Evolutionary conservation across 2,329 filamentous ascomycete genomes (phyloP), one percentile per base, ranked within the genome.

Genomic region (Colletotrichum euphorbiae): DNA sequence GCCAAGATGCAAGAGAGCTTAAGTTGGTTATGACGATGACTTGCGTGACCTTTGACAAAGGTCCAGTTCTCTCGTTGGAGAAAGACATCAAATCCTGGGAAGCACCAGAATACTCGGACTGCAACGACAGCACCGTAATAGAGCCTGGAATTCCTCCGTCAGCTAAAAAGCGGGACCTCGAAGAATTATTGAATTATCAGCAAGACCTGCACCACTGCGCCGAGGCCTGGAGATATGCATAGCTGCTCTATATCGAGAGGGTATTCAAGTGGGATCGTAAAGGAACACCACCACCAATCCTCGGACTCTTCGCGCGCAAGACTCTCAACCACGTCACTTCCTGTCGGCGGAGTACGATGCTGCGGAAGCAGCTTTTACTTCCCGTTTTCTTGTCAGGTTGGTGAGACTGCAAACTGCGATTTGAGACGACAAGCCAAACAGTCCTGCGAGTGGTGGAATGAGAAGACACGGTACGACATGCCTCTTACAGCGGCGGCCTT

Each of bases 361-460:
- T 76, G 0, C 77, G 79, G 64, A 80, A 80, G 57, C 78, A 80
- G 48, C 70, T 80, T 0, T 73, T 80, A 3, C 71, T 80, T 1
- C 78, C 78, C 0, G 73, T 79, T 0, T 80, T 80, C 38, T 64
- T 80, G 0, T 77, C 77, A 0, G 77, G 73, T 2, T 73, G 72
- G 72, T 19, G 78, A 79, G 66, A 74, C 73, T 1, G 70, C 45
- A 8, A 73, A 75, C 12, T 56, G 69, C 13, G 55, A 71, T 21
- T 24, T 76, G 60, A 71, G 75, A 1, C 58, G 71, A 21, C 71
- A 73, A 15, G 74, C 73, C 0, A 71, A 70, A 31, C 54, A 70
- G 3, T 79, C 75, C 52, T 80, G 77, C 43, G 59, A 52, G 2
- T 76, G 75, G 71, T 80, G 77, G 77, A 72, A 70, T 6, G 70